Conservation (phyloP, 257 asterid species). For the Marsdenia floribunda region DNA sequence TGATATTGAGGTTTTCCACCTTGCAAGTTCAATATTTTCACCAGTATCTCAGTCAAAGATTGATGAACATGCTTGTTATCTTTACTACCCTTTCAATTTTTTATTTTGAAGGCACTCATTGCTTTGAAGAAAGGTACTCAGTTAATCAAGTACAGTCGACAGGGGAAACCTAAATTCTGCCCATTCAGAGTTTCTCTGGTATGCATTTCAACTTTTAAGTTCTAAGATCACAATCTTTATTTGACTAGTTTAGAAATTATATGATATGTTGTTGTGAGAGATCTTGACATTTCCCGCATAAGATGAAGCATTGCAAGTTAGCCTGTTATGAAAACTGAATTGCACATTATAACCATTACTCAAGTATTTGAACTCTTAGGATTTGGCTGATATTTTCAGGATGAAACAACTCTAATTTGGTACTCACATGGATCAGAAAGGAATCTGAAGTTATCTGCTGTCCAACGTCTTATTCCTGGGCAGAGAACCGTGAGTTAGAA, state of each 20-base stretch:
- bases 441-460: slow-evolving; percentile 69
- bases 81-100: slow-evolving; percentile 13
- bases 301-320: not conserved
- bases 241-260: not conserved
- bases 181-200: slow-evolving; percentile 89
- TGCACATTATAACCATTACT: not conserved
- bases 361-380: not conserved
- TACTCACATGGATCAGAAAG: slow-evolving; percentile 82
- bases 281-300: not conserved
- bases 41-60: not conserved
- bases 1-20: not conserved
- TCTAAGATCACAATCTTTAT: not conserved
- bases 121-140: slow-evolving; percentile 95
- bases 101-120: slow-evolving; percentile 56
- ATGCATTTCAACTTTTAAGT: slow-evolving; percentile 28
- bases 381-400: slow-evolving; percentile 47
- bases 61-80: not conserved
- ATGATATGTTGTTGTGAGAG: not conserved
- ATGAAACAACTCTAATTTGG: slow-evolving; percentile 84
- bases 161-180: slow-evolving; percentile 94
- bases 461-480: slow-evolving; percentile 80
- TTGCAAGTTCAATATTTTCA: not conserved
- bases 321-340: not conserved
- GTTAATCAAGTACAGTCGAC: slow-evolving; percentile 85
- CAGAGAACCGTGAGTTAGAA: slow-evolving; percentile 93